Base-by-base conservation (phyloP, 2,329 filamentous ascomycete species). In the Fusarium verticillioides region DNA sequence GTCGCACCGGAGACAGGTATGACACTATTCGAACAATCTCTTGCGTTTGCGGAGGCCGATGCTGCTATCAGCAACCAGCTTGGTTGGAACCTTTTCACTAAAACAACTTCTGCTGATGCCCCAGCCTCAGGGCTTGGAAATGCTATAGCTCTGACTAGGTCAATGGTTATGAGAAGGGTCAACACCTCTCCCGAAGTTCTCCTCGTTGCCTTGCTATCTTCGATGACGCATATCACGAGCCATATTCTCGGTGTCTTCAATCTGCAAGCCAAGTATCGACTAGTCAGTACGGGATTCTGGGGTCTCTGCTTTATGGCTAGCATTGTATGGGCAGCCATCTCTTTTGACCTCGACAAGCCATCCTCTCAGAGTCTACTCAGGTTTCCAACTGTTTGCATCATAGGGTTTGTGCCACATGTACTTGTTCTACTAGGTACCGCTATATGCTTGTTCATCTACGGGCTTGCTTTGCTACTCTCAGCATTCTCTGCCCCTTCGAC, bases 1-100 rank as follows among this genome's bases (percentile, higher is more conserved):
- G 89, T 94, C 1, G 90, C 93, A 71, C 92, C 94, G 1, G 96
- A 98, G 83, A 97, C 94, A 3, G 95, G 95, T 23, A 97, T 98
- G 94, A 97, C 95, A 0, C 89, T 98, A 5, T 97, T 98, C 78
- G 96, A 99, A 80, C 95, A 98, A 79, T 98, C 95, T 0, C 86
- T 99, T 13, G 96, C 96, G 5, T 99, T 98, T 83, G 94, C 96
- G 16, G 96, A 99, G 82, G 96, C 96, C 13, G 96, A 99, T 81
- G 92, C 94, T 36, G 93, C 95, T 72, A 91, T 98, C 50, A 92
- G 91, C 76, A 93, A 92, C 73, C 93, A 95, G 57, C 88, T 97
- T 19, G 92, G 92, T 18, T 90, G 95, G 81, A 90, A 92, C 0
- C 77, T 90, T 2, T 92, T 93, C 72, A 79, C 87, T 60, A 85